These are phyloP conservation scores for Lentithecium fluviatile DNA, from an alignment of 495 filamentous ascomycete genomes.

Conservation along the genomic window DNA sequence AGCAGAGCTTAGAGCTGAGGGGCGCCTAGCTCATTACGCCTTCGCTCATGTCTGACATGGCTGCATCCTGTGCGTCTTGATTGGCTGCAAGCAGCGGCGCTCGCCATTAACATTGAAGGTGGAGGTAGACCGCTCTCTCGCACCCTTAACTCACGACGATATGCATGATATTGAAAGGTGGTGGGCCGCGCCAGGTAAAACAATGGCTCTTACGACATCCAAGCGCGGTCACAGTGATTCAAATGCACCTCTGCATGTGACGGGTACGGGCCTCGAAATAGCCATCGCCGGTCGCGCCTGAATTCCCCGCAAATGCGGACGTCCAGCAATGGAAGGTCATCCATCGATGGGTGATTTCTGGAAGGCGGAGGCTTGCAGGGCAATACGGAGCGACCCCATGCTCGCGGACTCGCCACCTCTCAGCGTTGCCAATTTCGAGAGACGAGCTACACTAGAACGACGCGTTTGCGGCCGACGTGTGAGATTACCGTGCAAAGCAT, in stretches of 20 bases:
- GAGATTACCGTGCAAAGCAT: conserved; percentile 8
- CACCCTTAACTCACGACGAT: too few species aligned
- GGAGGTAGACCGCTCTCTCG: too few species aligned
- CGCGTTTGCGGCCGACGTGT: conserved; percentile 20
- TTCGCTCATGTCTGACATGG: not conserved
- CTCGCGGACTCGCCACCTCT: conserved; percentile 6
- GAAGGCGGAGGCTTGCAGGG: conserved; percentile 21
- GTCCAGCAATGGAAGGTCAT: conserved; percentile 17
- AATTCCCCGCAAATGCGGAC: conserved; percentile 29
- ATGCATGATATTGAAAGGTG: not conserved
- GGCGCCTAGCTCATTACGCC: not conserved
- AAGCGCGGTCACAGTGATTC: conserved; percentile 16
- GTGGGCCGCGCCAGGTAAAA: conserved; percentile 9
- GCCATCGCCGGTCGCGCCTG: conserved; percentile 16
- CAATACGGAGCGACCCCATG: conserved; percentile 13
- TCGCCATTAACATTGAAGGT: too few species aligned
- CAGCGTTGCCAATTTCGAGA: conserved; percentile 20
- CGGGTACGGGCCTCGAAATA: conserved; percentile 17
- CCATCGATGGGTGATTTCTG: conserved; percentile 19
- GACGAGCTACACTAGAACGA: not conserved
- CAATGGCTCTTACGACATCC: conserved; percentile 6
- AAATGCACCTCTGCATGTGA: conserved; percentile 17
- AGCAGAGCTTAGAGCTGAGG: not conserved
- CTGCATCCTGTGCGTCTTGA: not conserved
- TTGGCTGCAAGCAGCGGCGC: too few species aligned